Evolutionary conservation across 2,329 filamentous ascomycete genomes (phyloP).

Genomic region (Pseudopithomyces chartarum): DNA sequence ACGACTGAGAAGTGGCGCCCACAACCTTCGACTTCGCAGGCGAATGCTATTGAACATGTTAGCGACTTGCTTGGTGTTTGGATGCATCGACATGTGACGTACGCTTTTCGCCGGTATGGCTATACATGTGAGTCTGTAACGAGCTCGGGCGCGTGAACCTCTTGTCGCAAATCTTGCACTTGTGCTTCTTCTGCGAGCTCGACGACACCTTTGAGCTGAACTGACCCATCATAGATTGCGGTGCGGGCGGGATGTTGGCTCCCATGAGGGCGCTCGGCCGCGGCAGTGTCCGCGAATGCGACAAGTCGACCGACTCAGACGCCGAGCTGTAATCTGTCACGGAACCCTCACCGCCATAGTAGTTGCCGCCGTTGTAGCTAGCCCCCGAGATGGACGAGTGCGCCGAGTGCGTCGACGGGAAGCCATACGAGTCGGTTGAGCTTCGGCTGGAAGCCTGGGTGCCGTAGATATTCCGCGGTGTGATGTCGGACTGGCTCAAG

Average conservation of each 20-base stretch:
- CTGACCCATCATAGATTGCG: slow-evolving; percentile 97
- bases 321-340: slow-evolving; percentile 94
- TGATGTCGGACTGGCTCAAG: slow-evolving; percentile 84
- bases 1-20: slow-evolving; percentile 97
- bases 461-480: slow-evolving; percentile 87
- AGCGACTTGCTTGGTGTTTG: slow-evolving; percentile 1
- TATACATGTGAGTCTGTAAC: slow-evolving; percentile 97
- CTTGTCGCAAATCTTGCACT: slow-evolving; percentile 99
- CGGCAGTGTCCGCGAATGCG: slow-evolving; percentile 81
- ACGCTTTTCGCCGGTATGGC: slow-evolving; percentile 98
- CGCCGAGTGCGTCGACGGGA: slow-evolving; percentile 81
- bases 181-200: slow-evolving; percentile 98
- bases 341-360: slow-evolving; percentile 77
- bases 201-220: slow-evolving; percentile 97
- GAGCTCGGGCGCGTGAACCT: slow-evolving; percentile 94
- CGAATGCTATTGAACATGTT: slow-evolving; percentile 69
- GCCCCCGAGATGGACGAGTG: slow-evolving; percentile 89
- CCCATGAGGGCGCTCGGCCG: slow-evolving; percentile 71
- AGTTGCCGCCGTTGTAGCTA: slow-evolving; percentile 81
- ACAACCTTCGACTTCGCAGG: slow-evolving; percentile 92
- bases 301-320: slow-evolving; percentile 80
- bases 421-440: slow-evolving; percentile 87
- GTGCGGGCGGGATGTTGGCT: slow-evolving; percentile 73
- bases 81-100: slow-evolving; percentile 53
- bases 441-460: slow-evolving; percentile 66